Conservation (phyloP, 2,329 filamentous ascomycete species). For the Pseudocercospora eumusae region DNA sequence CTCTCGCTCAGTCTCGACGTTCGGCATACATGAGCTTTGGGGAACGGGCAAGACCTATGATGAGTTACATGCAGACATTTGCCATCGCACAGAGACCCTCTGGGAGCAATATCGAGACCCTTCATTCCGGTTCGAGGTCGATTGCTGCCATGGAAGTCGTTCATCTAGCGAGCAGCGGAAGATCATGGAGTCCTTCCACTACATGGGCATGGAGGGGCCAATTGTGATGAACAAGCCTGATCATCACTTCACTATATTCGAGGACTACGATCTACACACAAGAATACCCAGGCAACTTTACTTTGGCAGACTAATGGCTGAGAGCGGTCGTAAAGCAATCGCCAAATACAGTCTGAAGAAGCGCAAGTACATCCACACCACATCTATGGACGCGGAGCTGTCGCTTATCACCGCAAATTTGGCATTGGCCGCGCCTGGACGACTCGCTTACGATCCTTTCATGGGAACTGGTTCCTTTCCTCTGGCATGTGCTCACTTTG, state of each 20-base stretch:
- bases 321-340: constrained; percentile 67
- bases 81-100: constrained; percentile 57
- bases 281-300: constrained; percentile 62
- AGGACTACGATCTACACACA: constrained; percentile 68
- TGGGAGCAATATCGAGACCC: constrained; percentile 66
- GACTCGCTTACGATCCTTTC: constrained; percentile 91
- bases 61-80: constrained; percentile 67
- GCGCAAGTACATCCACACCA: constrained; percentile 88
- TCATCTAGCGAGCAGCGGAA: constrained; percentile 62
- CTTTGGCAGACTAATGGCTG: constrained; percentile 70
- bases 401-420: constrained; percentile 91
- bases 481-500: constrained; percentile 86
- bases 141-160: constrained; percentile 77
- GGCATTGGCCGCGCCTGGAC: constrained; percentile 76
- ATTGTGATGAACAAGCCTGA: constrained; percentile 76
- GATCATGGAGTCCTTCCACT: constrained; percentile 80
- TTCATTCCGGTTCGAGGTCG: constrained; percentile 82
- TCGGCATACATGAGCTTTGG: constrained; percentile 89
- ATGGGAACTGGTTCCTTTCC: constrained; percentile 94
- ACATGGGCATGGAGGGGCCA: constrained; percentile 73
- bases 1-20: constrained; percentile 74
- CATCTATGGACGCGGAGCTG: constrained; percentile 94
- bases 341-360: constrained; percentile 88
- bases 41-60: constrained; percentile 68
- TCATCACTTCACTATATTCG: constrained; percentile 75